A percentile compares a stretch with the other conserved stretches of the same genome.
Conservation (phyloP, 495 filamentous ascomycete species). For the Penicillium alfredii region DNA sequence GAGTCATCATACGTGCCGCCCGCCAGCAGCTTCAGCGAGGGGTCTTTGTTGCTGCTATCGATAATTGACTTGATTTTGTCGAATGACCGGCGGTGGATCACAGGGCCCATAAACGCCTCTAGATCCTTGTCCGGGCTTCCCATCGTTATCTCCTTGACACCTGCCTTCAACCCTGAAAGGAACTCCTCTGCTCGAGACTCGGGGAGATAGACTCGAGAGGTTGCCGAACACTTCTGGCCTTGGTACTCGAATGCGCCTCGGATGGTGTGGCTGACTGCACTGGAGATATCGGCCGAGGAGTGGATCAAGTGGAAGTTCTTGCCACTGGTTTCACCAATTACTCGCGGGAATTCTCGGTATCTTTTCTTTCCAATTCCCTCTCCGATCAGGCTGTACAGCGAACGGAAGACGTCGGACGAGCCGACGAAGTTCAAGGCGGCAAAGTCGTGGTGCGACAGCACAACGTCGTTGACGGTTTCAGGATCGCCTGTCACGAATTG, state of each 20-base stretch:
- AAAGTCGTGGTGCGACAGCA: conserved; percentile 63
- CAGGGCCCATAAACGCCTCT: conserved; percentile 67
- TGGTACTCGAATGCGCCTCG: conserved; percentile 87
- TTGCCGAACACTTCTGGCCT: conserved; percentile 85
- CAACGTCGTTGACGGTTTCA: conserved; percentile 62
- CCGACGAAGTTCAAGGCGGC: conserved; percentile 77
- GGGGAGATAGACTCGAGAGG: conserved; percentile 70
- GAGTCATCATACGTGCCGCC: conserved; percentile 66
- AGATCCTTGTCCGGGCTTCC: conserved; percentile 56
- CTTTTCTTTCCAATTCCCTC: conserved; percentile 58
- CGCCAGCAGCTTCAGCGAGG: conserved; percentile 53
- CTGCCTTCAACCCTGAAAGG: conserved; percentile 43
- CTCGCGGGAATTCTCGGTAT: conserved; percentile 71
- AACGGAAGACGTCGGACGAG: conserved; percentile 74
- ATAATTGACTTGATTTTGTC: conserved; percentile 63
- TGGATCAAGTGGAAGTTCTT: conserved; percentile 92
- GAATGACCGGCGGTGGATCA: conserved; percentile 69
- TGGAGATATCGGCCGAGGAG: conserved; percentile 62
- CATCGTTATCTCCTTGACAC: conserved; percentile 36
- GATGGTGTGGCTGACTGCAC: conserved; percentile 74
- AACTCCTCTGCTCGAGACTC: conserved; percentile 60
- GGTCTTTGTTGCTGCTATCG: conserved; percentile 60
- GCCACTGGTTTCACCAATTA: conserved; percentile 82
- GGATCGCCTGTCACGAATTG: conserved; percentile 80
- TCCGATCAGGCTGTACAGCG: conserved; percentile 65